Base-by-base conservation (phyloP, 2,329 filamentous ascomycete species). In the Alternaria gaisen region DNA sequence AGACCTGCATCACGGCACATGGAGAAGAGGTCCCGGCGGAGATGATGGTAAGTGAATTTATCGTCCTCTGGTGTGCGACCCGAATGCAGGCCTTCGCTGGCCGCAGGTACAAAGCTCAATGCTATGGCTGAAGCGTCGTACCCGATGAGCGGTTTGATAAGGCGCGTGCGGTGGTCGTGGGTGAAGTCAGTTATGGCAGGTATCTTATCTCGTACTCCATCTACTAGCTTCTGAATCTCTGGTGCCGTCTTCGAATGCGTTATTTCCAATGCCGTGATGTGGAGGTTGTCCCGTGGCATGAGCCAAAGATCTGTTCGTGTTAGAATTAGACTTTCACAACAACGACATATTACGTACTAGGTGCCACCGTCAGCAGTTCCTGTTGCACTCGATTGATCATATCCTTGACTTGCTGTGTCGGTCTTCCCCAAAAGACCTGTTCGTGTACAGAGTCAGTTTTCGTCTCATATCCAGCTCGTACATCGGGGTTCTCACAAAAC, bases 121-220 rank as follows among this genome's bases (percentile, higher is more conserved):
- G 94, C 94, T 56, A 97, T 84, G 16, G 93, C 94, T 5, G 93
- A 90, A 1, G 91, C 86, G 75, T 98, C 94, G 74, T 91, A 97
- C 24, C 91, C 93, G 46, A 98, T 77, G 75, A 91, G 84, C 1
- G 94, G 94, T 77, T 91, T 95, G 61, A 96, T 87, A 4, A 97
- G 87, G 11, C 92, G 87, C 1, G 91, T 83, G 44, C 91, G 88
- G 74, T 93, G 89, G 4, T 80, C 76, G 71, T 85, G 84, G 0
- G 91, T 88, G 73, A 90, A 89, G 72, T 89, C 86, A 5, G 87
- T 86, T 65, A 97, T 86, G 10, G 80, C 73, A 8, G 85, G 81
- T 36, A 92, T 83, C 30, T 81, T 80, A 2, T 86, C 81, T 10
- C 84, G 63, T 56, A 97, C 81, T 9, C 80, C 77, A 2, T 84